These are phyloP conservation scores for Fusarium pseudograminearum DNA, from an alignment of 2,329 filamentous ascomycete species.

Conservation along the genomic window DNA sequence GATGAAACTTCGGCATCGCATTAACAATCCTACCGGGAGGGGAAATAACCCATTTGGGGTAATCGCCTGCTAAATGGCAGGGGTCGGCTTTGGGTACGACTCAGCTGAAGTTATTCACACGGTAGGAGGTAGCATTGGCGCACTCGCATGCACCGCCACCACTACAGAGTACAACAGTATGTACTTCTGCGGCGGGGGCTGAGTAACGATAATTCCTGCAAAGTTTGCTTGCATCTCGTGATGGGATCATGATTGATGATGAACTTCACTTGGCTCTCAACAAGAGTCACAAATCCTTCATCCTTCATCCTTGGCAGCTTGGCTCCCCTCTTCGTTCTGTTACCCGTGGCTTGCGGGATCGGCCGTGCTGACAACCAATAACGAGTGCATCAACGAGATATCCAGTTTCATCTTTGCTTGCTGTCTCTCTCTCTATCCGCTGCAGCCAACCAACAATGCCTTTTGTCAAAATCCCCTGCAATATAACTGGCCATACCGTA, in stretches of 20 bases:
- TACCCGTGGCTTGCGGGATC: conserved; percentile 9
- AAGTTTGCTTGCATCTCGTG: neutral
- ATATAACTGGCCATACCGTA: conserved; percentile 22
- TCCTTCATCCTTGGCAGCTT: conserved; percentile 6
- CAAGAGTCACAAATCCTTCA: neutral
- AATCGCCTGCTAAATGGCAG: conserved; percentile 13
- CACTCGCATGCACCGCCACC: conserved; percentile 19
- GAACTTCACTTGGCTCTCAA: neutral
- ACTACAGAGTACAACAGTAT: neutral
- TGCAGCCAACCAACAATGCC: neutral
- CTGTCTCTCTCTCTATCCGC: neutral
- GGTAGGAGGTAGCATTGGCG: neutral
- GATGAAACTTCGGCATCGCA: neutral
- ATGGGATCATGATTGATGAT: conserved; percentile 18
- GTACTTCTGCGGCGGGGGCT: neutral
- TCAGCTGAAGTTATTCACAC: conserved; percentile 12
- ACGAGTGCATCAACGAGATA: neutral
- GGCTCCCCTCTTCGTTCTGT: conserved; percentile 6
- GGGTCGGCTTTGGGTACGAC: neutral
- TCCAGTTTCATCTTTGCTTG: conserved; percentile 17
- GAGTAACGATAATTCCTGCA: neutral
- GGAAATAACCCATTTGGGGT: neutral
- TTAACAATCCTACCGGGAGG: conserved; percentile 18
- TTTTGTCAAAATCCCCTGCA: neutral
- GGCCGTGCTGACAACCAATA: neutral